Base-by-base conservation (phyloP, 176 grass and related monocot genomes). In the Avena sativa region DNA sequence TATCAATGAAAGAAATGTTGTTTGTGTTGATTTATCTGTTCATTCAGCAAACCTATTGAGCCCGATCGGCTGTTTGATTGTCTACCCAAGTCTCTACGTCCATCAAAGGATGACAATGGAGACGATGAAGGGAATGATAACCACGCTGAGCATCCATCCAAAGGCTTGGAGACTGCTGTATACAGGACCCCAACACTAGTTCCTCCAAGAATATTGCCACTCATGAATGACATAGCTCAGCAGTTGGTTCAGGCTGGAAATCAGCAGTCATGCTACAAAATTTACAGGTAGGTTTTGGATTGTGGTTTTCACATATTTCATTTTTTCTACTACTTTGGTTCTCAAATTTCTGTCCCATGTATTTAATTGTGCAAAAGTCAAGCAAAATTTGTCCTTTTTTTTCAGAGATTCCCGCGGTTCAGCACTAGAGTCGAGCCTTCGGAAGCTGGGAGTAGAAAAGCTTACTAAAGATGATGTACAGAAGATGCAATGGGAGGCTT, bases 381-480 rank as follows among this genome's bases (percentile, higher is more conserved):
- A 92, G 38, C 40, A 83, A 6, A 17, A 47, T 81, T 38, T 80
- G 5, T 73, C 8, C 30, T 8, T 68, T 32, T 87, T 23, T 32
- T 86, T 79, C 85, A 98, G 97, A 88, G 97, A 98, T 25, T 82
- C 47, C 65, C 92, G 92, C 80, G 83, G 81, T 80, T 89, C 87
- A 68, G 88, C 92, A 58, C 50, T 98, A 90, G 94, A 98, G 81
- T 59, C 68, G 30, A 98, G 94, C 85, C 90, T 98, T 80, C 59
- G 82, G 46, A 98, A 95, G 20, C 78, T 98, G 57, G 97, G 97
- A 66, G 94, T 96, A 34, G 94, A 98, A 86, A 94, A 71, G 7
- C 92, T 98, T 74, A 90, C 60, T 77, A 96, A 93, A 94, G 97
- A 98, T 85, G 97, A 96, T 87, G 97, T 98, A 53, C 97, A 99